Evolutionary conservation across 352 stramenopile genomes (phyloP).

Genomic region (Phytophthora aleatoria): DNA sequence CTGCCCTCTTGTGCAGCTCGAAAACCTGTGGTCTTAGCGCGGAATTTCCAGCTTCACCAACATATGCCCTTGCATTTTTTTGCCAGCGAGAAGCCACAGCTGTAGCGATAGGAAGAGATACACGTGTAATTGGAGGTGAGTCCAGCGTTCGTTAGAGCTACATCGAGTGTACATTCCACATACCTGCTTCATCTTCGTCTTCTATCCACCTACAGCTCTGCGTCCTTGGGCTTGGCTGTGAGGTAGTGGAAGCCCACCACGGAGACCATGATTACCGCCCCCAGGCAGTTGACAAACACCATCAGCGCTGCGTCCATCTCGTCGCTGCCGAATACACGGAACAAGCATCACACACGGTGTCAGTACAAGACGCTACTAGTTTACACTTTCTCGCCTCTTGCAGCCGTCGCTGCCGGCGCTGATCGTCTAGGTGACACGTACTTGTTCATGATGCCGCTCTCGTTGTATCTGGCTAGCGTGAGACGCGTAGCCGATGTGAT

Average conservation of each 20-base stretch:
- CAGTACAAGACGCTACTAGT: background rate
- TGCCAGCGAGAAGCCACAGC: background rate
- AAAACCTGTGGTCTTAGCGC: background rate
- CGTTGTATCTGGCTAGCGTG: slow-evolving; percentile 31
- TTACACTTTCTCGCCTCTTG: background rate
- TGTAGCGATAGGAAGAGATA: slow-evolving; percentile 5
- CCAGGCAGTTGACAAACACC: slow-evolving; percentile 89
- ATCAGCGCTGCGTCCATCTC: slow-evolving; percentile 89
- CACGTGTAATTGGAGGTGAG: slow-evolving; percentile 6
- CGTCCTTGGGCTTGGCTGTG: slow-evolving; percentile 79
- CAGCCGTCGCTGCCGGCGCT: background rate
- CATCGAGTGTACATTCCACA: background rate
- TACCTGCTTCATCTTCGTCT: slow-evolving; percentile 12
- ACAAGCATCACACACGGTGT: slow-evolving; percentile 7
- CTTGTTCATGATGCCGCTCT: slow-evolving; percentile 48
- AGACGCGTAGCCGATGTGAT: slow-evolving; percentile 26
- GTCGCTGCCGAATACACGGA: slow-evolving; percentile 47
- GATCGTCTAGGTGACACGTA: slow-evolving; percentile 29
- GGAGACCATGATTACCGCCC: slow-evolving; percentile 88
- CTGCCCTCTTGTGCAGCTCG: background rate
- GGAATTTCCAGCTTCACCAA: background rate
- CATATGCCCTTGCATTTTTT: background rate
- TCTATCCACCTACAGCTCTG: slow-evolving; percentile 58
- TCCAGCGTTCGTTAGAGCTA: slow-evolving; percentile 3
- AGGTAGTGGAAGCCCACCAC: slow-evolving; percentile 91